phyloP scores from a whole-genome alignment of 192 early-diverging fungal species.

The Coemansia sp. region DNA sequence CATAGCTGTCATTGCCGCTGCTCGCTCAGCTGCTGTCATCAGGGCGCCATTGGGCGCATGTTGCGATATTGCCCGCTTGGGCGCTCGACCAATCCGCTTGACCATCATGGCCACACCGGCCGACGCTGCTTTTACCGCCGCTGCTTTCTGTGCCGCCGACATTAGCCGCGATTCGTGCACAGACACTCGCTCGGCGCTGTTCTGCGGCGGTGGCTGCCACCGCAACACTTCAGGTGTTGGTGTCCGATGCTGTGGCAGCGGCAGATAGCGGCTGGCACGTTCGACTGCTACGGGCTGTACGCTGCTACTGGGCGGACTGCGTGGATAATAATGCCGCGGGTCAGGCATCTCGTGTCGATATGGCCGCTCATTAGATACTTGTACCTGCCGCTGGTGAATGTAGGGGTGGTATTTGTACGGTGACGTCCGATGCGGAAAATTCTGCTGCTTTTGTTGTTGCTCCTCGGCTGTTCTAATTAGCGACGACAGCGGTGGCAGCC shows the following conservation, averaged over 20 bases:
- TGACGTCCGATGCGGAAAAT: background rate
- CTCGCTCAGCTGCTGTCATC: background rate
- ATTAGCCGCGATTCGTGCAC: slow-evolving; percentile 34
- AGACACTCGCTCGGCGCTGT: slow-evolving; percentile 33
- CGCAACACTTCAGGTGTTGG: background rate
- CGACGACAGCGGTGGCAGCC: slow-evolving; percentile 42
- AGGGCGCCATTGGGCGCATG: slow-evolving; percentile 5
- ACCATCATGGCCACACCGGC: slow-evolving; percentile 23
- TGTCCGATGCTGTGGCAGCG: background rate
- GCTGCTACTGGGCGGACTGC: background rate
- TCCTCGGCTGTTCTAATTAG: slow-evolving; percentile 29
- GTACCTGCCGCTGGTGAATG: background rate
- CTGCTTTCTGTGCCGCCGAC: slow-evolving; percentile 46
- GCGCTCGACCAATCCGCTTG: slow-evolving; percentile 24
- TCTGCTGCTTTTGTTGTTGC: slow-evolving; percentile 2
- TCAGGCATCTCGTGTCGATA: background rate
- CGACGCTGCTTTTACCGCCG: slow-evolving; percentile 40
- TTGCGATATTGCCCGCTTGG: slow-evolving; percentile 24
- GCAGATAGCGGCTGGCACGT: slow-evolving; percentile 2
- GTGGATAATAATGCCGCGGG: slow-evolving; percentile 4
- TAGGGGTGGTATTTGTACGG: background rate
- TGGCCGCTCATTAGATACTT: background rate
- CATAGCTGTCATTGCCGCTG: background rate
- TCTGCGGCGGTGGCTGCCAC: slow-evolving; percentile 27
- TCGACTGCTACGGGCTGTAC: slow-evolving; percentile 6